phyloP scores from a whole-genome alignment of 2,329 filamentous ascomycete genomes.

The Canariomyces notabilis region DNA sequence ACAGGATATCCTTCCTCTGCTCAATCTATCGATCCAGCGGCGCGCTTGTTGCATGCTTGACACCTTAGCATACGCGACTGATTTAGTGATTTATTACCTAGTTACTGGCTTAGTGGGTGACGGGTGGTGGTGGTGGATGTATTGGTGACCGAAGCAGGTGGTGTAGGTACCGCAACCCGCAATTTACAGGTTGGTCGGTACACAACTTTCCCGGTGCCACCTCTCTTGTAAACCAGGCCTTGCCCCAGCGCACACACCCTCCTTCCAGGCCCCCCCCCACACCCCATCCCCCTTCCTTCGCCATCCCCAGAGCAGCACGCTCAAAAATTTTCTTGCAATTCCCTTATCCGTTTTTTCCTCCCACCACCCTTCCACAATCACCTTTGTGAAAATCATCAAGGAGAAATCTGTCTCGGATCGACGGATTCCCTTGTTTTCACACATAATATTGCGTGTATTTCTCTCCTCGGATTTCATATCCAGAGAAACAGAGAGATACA shows the following conservation, averaged over 20 bases:
- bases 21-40: no score
- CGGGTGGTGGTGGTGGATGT: no score
- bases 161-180: no score
- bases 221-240: neutral
- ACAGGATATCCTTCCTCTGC: no score
- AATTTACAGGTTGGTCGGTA: no score
- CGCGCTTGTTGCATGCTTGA: no score
- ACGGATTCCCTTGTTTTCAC: conserved; percentile 21
- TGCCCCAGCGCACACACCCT: neutral
- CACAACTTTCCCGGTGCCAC: neutral
- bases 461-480: conserved; percentile 21
- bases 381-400: conserved; percentile 22
- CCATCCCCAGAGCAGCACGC: conserved; percentile 17
- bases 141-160: no score
- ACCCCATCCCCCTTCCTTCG: conserved; percentile 12
- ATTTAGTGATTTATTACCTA: no score
- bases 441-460: conserved; percentile 20
- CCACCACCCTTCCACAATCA: conserved; percentile 20
- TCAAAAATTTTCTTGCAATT: conserved; percentile 21
- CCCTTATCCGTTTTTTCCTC: conserved; percentile 16
- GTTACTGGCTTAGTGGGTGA: no score
- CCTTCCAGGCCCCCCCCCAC: conserved; percentile 6
- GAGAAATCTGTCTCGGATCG: conserved; percentile 21
- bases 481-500: conserved; percentile 22
- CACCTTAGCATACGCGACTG: no score